Evolutionary conservation across 225 moss, liverwort and hornwort genomes (phyloP), one percentile per base, ranked within the genome.

Genomic region (Neckera pumila): DNA sequence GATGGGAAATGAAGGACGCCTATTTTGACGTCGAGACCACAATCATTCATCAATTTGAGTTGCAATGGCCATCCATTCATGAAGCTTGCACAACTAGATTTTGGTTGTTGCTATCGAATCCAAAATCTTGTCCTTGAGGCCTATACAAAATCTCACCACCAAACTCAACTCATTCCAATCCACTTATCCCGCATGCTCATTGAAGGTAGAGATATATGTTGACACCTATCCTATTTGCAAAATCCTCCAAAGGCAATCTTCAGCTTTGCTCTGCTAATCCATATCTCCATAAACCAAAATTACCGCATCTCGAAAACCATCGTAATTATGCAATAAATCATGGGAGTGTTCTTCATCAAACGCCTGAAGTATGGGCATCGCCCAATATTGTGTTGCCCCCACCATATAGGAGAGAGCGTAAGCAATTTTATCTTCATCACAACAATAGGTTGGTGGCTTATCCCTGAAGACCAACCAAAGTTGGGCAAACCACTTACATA

Each of bases 191-290:
- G 8, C 40, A 42, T 40, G 14, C 2, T 40, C 25, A 25, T 70
- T 70, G 1, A 70, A 70, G 1, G 40, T 70, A 0, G 25, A 40
- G 2, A 70, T 70, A 5, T 70, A 70, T 0, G 25, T 11, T 8
- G 40, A 70, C 1, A 70, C 2, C 2, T 4, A 70, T 23, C 40
- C 25, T 2, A 4, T 40, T 12, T 70, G 21, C 4, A 13, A 1
- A 2, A 70, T 70, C 7, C 2, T 70, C 0, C 23, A 2, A 40
- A 70, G 69, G 3, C 23, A 5, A 42, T 71, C 26, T 71, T 71
- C 1, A 0, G 5, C 71, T 26, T 14, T 71, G 6, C 26, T 15
- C 15, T 8, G 1, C 0, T 5, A 0, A 9, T 71, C 40, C 42
- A 42, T 71, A 15, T 71, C 26, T 5, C 42, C 14, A 71, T 14